Conservation (phyloP, 2,329 filamentous ascomycete species). For the Nemania sp. region DNA sequence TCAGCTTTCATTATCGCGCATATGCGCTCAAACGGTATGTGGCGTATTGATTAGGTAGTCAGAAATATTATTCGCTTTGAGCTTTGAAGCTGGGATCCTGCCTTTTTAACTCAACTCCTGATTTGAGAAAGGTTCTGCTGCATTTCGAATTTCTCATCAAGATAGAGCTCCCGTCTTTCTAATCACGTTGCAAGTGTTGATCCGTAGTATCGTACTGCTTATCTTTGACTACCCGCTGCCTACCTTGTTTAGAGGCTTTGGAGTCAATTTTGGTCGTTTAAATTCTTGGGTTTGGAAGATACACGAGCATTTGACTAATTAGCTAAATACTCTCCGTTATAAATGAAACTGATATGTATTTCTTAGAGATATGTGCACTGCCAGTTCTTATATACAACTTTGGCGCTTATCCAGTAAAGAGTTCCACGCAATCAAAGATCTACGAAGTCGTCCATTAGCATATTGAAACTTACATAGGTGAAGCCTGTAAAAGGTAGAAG, state of each 20-base stretch:
- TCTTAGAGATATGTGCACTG: not conserved
- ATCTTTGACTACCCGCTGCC: not conserved
- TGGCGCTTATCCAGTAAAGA: constrained; percentile 42
- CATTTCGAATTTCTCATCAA: no score
- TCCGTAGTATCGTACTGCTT: not conserved
- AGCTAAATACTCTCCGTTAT: not conserved
- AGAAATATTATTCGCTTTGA: no score
- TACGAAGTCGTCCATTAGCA: constrained; percentile 23
- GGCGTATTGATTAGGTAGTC: no score
- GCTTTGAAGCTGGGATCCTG: not conserved
- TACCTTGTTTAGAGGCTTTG: no score
- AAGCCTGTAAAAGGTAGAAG: not conserved
- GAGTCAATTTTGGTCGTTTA: not conserved
- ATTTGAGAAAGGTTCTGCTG: no score
- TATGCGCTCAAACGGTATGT: not conserved
- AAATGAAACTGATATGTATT: not conserved
- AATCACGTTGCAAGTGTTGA: no score
- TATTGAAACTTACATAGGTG: constrained; percentile 9
- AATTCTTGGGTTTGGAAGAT: not conserved
- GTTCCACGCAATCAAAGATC: constrained; percentile 53
- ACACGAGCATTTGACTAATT: no score
- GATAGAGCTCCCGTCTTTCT: no score
- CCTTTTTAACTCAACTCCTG: no score
- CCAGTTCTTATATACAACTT: not conserved
- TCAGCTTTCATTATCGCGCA: not conserved